These are phyloP conservation scores for Sporisorium scitamineum DNA, from an alignment of 1,284 basidiomycete species.

Conservation along the genomic window DNA sequence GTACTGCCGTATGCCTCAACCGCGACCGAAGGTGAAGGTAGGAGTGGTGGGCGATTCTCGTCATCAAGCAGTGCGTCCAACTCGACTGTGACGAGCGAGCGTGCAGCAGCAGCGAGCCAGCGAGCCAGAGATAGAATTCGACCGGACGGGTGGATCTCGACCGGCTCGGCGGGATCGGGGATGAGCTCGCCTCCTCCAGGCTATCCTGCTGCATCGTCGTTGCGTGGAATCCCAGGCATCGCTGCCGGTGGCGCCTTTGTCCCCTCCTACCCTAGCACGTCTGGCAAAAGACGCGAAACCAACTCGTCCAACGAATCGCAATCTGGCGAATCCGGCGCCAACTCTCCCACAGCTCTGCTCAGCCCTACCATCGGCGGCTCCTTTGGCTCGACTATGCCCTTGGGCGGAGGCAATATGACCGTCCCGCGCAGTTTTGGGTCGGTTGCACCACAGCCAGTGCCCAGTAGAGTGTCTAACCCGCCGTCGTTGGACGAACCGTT, in stretches of 20 bases:
- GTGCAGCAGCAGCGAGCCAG: constrained; percentile 20
- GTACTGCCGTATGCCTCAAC: constrained; percentile 33
- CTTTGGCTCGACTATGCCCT: neutral
- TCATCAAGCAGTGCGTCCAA: constrained; percentile 27
- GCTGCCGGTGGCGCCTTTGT: neutral
- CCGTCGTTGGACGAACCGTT: constrained; percentile 39
- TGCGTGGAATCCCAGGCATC: constrained; percentile 26
- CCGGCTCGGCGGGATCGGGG: constrained; percentile 16
- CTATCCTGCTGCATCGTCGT: constrained; percentile 4
- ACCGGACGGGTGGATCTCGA: constrained; percentile 42
- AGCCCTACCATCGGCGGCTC: constrained; percentile 17
- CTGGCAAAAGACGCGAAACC: constrained; percentile 12
- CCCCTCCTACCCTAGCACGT: neutral
- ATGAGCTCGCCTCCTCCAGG: constrained; percentile 23
- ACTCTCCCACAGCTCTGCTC: constrained; percentile 34
- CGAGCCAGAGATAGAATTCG: constrained; percentile 33
- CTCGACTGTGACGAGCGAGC: constrained; percentile 25
- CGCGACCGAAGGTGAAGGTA: constrained; percentile 37
- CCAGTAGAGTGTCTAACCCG: constrained; percentile 5
- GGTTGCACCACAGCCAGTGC: too few relatives aligned
- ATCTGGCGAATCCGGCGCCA: constrained; percentile 28
- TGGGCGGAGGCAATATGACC: neutral
- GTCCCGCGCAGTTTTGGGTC: neutral
- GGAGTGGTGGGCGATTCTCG: constrained; percentile 17
- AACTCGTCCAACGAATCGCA: constrained; percentile 38